These are phyloP conservation scores for Craterostigma plantagineum DNA, from an alignment of 257 asterid species.

Conservation along the genomic window DNA sequence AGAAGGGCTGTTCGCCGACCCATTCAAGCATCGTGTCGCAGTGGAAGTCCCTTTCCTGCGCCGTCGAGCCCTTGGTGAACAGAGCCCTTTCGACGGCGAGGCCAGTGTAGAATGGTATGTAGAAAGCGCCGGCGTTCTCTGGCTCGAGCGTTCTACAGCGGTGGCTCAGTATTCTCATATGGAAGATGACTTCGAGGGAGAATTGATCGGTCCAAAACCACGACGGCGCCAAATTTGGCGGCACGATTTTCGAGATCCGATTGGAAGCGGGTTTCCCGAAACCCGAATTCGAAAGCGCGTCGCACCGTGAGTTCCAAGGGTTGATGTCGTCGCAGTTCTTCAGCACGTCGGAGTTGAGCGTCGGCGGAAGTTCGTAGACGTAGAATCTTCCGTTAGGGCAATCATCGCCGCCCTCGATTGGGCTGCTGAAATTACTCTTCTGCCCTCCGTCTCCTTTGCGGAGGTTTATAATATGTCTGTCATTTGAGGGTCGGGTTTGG, in stretches of 20 bases:
- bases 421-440: background rate
- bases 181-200: constrained; percentile 40
- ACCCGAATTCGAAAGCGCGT: constrained; percentile 45
- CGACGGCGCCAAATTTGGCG: constrained; percentile 18
- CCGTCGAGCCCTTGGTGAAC: constrained; percentile 21
- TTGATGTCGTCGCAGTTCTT: constrained; percentile 28
- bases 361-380: constrained; percentile 33
- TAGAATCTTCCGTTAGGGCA: constrained; percentile 41
- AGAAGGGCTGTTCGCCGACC: constrained; percentile 23
- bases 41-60: constrained; percentile 23
- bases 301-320: constrained; percentile 59
- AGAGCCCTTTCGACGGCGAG: constrained; percentile 27
- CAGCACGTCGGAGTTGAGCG: constrained; percentile 33
- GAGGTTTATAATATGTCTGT: background rate
- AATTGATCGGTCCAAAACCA: constrained; percentile 83
- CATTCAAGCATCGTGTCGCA: constrained; percentile 20
- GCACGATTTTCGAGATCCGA: constrained; percentile 17
- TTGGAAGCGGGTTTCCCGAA: constrained; percentile 33
- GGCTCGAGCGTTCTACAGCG: constrained; percentile 34
- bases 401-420: background rate
- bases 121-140: constrained; percentile 39
- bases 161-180: constrained; percentile 39
- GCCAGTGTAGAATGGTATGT: constrained; percentile 49
- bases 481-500: constrained; percentile 9
- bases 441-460: background rate